Evolutionary conservation across 139 green algal species (phyloP).

Genomic region (Tetraselmis striata): DNA sequence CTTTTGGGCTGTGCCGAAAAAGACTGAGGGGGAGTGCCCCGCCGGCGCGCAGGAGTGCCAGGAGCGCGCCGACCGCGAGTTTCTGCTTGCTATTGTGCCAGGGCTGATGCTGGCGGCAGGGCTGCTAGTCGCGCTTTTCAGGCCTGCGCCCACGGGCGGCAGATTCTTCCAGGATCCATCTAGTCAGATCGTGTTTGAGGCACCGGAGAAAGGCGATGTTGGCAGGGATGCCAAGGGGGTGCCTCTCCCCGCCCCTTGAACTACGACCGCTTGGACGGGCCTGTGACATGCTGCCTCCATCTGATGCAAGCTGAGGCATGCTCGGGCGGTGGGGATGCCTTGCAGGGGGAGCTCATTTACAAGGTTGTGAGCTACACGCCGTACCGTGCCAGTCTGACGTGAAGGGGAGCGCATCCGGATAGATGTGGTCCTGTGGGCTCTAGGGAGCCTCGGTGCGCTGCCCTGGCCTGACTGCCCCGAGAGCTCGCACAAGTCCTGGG

Average conservation of each 20-base stretch:
- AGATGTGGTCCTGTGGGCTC: neutral
- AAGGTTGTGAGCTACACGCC: neutral
- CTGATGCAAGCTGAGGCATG: too few species aligned
- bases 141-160: too few species aligned
- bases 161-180: neutral
- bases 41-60: neutral
- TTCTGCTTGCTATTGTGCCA: neutral
- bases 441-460: neutral
- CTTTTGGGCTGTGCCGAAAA: neutral
- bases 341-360: neutral
- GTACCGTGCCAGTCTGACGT: neutral
- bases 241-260: too few species aligned
- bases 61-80: neutral
- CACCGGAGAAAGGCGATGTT: neutral
- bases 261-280: too few species aligned
- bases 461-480: neutral
- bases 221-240: neutral
- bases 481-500: neutral
- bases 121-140: neutral
- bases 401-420: neutral
- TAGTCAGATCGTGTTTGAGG: neutral
- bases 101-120: neutral
- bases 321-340: too few species aligned
- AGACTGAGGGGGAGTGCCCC: neutral
- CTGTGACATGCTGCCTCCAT: too few species aligned